A percentile compares a stretch with the other conserved stretches of the same genome.
Evolutionary conservation across 2,329 filamentous ascomycete genomes (phyloP).

Genomic region (Hymenotorrendiella dingleyae): DNA sequence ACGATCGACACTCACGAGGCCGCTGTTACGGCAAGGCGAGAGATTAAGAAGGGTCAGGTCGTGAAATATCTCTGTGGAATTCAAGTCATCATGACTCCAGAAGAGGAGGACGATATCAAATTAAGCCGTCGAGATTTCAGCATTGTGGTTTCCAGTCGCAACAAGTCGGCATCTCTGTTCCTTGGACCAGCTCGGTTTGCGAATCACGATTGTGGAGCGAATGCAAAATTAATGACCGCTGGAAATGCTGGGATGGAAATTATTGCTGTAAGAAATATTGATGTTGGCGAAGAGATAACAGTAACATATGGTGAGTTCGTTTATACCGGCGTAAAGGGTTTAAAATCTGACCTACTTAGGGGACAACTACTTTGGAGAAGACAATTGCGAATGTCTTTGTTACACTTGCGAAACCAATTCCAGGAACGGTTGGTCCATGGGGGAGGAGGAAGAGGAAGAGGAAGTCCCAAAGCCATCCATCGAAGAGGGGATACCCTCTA

Average conservation of each 20-base stretch:
- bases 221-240: conserved; percentile 78
- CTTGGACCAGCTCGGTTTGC: conserved; percentile 93
- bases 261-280: conserved; percentile 74
- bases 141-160: conserved; percentile 88
- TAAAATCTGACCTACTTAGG: too few relatives aligned
- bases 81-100: conserved; percentile 84
- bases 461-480: conserved; percentile 26
- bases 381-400: conserved; percentile 94
- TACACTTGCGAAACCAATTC: conserved; percentile 71
- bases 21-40: conserved; percentile 71
- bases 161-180: conserved; percentile 86
- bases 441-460: conserved; percentile 36
- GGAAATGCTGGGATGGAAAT: conserved; percentile 87
- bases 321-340: too few relatives aligned
- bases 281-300: conserved; percentile 88
- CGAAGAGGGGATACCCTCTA: conserved; percentile 20
- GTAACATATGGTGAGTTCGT: conserved; percentile 65
- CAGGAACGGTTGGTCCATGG: conserved; percentile 74
- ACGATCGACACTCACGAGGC: conserved; percentile 88
- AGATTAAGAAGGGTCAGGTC: conserved; percentile 74
- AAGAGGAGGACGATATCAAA: conserved; percentile 81
- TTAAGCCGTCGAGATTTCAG: conserved; percentile 88
- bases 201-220: conserved; percentile 94
- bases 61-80: conserved; percentile 90
- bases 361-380: conserved; percentile 89